These are phyloP conservation scores for Fusarium burgessii DNA, from an alignment of 2,329 filamentous ascomycete genomes.

Conservation along the genomic window DNA sequence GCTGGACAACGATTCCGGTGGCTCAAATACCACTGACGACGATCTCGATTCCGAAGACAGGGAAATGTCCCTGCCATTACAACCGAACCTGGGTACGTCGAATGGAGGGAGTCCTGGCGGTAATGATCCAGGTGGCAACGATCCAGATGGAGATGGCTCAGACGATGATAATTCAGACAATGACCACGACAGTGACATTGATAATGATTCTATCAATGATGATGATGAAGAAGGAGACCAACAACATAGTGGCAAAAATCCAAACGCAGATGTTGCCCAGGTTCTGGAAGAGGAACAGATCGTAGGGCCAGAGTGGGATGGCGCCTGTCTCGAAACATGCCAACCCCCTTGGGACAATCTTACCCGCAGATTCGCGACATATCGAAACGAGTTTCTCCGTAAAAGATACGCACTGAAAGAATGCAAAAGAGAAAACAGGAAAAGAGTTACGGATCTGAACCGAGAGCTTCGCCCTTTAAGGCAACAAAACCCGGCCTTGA, in stretches of 20 bases:
- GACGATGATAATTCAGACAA: background rate
- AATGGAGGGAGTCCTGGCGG: background rate
- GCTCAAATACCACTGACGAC: background rate
- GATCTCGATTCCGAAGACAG: too few species aligned
- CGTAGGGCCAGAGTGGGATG: background rate
- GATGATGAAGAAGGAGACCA: background rate
- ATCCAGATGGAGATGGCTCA: background rate
- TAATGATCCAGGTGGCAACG: background rate
- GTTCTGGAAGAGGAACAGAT: background rate
- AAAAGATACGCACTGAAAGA: background rate
- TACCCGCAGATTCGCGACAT: accelerated
- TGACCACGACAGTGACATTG: background rate
- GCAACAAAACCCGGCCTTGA: background rate
- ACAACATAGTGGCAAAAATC: background rate
- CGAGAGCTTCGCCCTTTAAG: too few species aligned
- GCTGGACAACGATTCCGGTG: background rate
- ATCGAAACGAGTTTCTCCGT: background rate
- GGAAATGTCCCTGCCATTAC: background rate
- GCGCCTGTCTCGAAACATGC: background rate
- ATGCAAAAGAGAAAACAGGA: background rate
- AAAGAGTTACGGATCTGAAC: background rate
- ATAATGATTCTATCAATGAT: background rate
- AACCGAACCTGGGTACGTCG: background rate
- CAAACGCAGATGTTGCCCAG: accelerated
- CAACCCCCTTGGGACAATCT: background rate